A percentile compares a stretch with the other conserved stretches of the same genome.
phyloP scores from a whole-genome alignment of 2,329 filamentous ascomycete genomes.

The Fusarium nematophilum region DNA sequence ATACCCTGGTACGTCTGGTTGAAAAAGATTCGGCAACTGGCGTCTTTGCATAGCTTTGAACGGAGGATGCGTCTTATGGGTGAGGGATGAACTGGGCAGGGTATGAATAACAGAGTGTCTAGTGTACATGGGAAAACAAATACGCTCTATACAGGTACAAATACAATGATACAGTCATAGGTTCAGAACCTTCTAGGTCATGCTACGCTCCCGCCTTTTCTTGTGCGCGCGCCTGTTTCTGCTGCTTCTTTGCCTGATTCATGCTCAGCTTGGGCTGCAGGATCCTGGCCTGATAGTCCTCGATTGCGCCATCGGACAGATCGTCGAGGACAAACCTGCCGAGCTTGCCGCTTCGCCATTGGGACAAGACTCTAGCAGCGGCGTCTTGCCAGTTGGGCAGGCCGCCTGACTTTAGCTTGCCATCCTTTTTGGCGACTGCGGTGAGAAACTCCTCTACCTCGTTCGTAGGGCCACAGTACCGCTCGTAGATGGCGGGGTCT shows the following conservation, averaged over 20 bases:
- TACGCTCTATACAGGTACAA: conserved; percentile 26
- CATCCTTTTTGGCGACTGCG: conserved; percentile 77
- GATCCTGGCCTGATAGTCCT: conserved; percentile 58
- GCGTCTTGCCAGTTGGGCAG: conserved; percentile 76
- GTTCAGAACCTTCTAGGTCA: conserved; percentile 5
- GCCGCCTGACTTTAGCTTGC: conserved; percentile 80
- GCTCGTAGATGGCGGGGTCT: conserved; percentile 70
- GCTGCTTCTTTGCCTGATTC: conserved; percentile 75
- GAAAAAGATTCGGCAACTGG: conserved; percentile 21
- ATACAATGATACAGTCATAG: conserved; percentile 19
- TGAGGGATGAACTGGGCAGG: conserved; percentile 12
- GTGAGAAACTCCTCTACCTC: conserved; percentile 80
- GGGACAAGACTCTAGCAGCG: conserved; percentile 82
- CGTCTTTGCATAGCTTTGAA: conserved; percentile 25
- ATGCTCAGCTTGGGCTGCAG: conserved; percentile 67
- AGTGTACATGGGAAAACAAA: conserved; percentile 34
- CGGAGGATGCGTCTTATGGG: conserved; percentile 19
- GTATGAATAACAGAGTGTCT: conserved; percentile 26
- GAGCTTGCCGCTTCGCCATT: conserved; percentile 82
- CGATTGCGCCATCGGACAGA: conserved; percentile 69
- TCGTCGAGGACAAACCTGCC: conserved; percentile 85
- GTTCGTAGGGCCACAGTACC: conserved; percentile 80
- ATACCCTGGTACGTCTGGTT: conserved; percentile 29
- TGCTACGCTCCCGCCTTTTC: conserved; percentile 48
- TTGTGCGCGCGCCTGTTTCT: conserved; percentile 69